Conservation (phyloP, 345 rosid species). For the Salix brachista region DNA sequence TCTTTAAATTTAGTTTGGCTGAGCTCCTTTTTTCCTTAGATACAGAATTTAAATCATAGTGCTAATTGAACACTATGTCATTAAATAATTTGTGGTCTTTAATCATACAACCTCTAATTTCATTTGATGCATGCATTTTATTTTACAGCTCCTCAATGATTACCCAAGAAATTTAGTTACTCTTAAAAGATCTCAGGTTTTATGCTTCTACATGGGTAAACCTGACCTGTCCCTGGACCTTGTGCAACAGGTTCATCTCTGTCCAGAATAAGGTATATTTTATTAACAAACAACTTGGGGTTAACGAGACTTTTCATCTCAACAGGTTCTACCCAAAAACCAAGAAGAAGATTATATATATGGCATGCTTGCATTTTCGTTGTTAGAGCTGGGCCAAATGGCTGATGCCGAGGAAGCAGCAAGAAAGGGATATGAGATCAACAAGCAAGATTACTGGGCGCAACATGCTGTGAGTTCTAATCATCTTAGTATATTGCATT, state of each 20-base stretch:
- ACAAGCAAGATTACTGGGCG: slow-evolving; percentile 69
- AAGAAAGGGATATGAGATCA: slow-evolving; percentile 64
- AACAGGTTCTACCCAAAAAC: slow-evolving; percentile 62
- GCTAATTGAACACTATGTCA: background rate
- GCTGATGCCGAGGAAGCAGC: slow-evolving; percentile 79
- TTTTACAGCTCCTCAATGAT: slow-evolving; percentile 54
- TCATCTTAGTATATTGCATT: background rate
- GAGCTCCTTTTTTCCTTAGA: background rate
- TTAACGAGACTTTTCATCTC: slow-evolving; percentile 10
- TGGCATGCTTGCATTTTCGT: slow-evolving; percentile 83
- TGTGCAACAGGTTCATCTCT: slow-evolving; percentile 55
- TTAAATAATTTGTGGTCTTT: background rate
- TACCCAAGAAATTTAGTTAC: slow-evolving; percentile 74
- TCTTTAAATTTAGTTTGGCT: too few species aligned
- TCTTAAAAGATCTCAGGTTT: slow-evolving; percentile 66
- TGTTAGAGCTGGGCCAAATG: slow-evolving; percentile 79
- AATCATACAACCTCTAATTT: background rate
- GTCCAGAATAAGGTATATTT: background rate
- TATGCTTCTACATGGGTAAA: slow-evolving; percentile 76
- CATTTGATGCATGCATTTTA: slow-evolving; percentile 11
- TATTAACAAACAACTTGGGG: background rate
- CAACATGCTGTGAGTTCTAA: slow-evolving; percentile 73
- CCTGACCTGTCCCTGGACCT: slow-evolving; percentile 56
- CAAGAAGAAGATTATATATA: slow-evolving; percentile 61
- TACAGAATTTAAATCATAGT: background rate